Evolutionary conservation across 345 rosid species (phyloP).

Genomic region (Psidium friedrichsthalianum): DNA sequence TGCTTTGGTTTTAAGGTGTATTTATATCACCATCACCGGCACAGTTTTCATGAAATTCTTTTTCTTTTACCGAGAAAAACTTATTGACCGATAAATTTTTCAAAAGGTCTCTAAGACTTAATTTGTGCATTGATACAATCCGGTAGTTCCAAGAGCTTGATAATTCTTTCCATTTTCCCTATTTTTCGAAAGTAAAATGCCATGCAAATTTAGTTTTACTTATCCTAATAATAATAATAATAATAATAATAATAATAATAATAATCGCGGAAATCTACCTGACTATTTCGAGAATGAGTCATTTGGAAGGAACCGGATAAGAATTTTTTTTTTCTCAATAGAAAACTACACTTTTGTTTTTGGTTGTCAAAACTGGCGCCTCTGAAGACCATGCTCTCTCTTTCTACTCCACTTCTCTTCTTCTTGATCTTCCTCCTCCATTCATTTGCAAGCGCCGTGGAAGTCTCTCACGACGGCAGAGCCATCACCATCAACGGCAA

Average conservation of each 20-base stretch:
- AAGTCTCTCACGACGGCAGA: conserved; percentile 7
- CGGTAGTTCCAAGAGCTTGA: not conserved
- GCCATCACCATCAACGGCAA: conserved; percentile 26
- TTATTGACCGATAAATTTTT: not conserved
- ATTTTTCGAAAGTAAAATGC: not conserved
- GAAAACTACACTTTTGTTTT: no score
- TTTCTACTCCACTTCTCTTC: not conserved
- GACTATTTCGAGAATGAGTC: not conserved
- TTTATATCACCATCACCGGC: not conserved
- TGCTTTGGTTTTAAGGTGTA: not conserved
- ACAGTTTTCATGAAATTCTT: not conserved
- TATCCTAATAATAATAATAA: no score
- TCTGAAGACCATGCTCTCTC: not conserved
- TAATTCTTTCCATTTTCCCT: not conserved
- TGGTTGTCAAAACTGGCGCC: not conserved
- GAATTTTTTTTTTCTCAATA: not conserved
- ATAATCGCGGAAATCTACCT: not conserved
- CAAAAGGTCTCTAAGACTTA: not conserved
- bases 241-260: no score
- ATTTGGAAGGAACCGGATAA: not conserved
- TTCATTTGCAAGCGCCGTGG: not conserved
- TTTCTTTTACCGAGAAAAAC: no score
- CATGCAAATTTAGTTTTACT: not conserved
- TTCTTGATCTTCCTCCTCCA: not conserved
- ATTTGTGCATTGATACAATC: not conserved